Percentiles rank a stretch among this genome's conserved stretches.
These are phyloP conservation scores for Jamesozyma lodderae DNA, from an alignment of 805 yeast species.

Conservation along the genomic window DNA sequence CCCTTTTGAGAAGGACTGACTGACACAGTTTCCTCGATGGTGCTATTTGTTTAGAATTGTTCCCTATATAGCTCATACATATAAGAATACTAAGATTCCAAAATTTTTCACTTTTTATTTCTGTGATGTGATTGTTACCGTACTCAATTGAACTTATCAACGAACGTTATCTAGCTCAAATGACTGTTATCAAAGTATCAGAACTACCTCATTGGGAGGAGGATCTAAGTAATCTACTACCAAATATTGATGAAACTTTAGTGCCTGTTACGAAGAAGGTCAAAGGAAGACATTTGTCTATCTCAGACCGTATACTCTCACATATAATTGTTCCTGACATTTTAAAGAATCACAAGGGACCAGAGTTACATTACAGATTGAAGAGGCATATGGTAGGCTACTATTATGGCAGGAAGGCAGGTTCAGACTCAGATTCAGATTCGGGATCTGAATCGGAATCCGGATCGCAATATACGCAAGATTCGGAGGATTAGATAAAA, in stretches of 20 bases:
- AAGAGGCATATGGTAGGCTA: not conserved
- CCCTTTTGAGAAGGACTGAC: too few relatives aligned
- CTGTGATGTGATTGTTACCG: too few relatives aligned
- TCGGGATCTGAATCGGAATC: too few relatives aligned
- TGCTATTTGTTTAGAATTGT: too few relatives aligned
- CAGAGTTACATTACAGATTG: not conserved
- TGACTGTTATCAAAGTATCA: slow-evolving; percentile 2
- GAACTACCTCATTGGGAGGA: slow-evolving; percentile 1
- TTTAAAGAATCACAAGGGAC: not conserved
- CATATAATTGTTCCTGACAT: not conserved
- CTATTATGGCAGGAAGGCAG: too few relatives aligned
- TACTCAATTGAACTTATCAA: not conserved
- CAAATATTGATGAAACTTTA: slow-evolving; percentile 1
- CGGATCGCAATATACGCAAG: too few relatives aligned
- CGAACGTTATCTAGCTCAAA: not conserved
- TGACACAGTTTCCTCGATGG: too few relatives aligned
- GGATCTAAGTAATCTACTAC: not conserved
- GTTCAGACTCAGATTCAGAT: too few relatives aligned
- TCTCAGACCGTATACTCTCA: not conserved
- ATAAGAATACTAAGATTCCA: too few relatives aligned
- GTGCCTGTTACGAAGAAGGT: not conserved
- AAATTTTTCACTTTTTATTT: too few relatives aligned
- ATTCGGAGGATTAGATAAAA: too few relatives aligned
- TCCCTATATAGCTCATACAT: too few relatives aligned
- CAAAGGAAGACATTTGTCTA: not conserved